Evolutionary conservation across 805 yeast species (phyloP), one percentile per base, ranked within the genome.

Genomic region (Saccharomycopsis sp.): DNA sequence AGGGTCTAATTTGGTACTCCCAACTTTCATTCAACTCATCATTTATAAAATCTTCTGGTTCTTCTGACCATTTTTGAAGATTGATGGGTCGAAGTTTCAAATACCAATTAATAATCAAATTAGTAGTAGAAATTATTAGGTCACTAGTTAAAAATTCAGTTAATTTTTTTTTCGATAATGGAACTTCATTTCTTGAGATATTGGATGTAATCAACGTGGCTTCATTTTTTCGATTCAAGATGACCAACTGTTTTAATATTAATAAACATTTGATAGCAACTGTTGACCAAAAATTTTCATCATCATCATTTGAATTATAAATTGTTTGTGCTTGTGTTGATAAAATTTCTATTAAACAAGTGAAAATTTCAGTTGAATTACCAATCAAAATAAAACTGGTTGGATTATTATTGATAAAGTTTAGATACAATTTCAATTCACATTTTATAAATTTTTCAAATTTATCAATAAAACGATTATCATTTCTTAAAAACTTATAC

Each of bases 11-110:
- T 54, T 83, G 88, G 55, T 65, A 85, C 54, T 88, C 96, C 77
- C 84, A 86, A 53, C 80, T 78, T 4, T 75, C 64, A 37, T 76
- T 70, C 42, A 79, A 62, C 49, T 87, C 94, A 52, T 86, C 95
- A 48, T 78, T 76, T 17, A 83, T 76, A 85, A 94, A 92, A 56
- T 86, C 96, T 56, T 87, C 97, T 0, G 97, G 96, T 45, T 87
- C 95, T 14, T 70, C 57, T 10, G 66, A 56, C 97, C 97, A 92
- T 29, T 74, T 63, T 50, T 83, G 94, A 36, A 89, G 57, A 54
- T 88, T 96, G 1, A 70, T 58, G 0, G 89, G 86, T 44, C 77
- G 73, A 36, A 88, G 58, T 41, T 79, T 72, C 47, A 92, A 64
- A 57, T 85, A 88, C 74, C 79, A 79, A 31, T 69, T 66, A 44